Evolutionary conservation across 345 rosid species (phyloP), one percentile per base, ranked within the genome.

Genomic region (Orychophragmus violaceus): DNA sequence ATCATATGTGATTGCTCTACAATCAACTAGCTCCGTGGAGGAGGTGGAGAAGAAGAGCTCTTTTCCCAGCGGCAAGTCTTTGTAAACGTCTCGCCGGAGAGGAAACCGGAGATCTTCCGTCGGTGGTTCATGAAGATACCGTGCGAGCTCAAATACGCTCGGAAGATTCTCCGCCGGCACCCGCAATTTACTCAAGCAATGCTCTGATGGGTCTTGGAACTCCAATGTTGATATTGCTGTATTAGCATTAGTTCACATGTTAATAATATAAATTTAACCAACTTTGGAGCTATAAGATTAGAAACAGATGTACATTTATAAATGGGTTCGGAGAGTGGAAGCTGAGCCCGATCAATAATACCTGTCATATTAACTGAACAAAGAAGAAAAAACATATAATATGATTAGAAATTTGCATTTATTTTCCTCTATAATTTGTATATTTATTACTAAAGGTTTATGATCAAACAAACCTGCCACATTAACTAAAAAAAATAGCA

Each of bases 111-210:
- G 83, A 59, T 84, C 85, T 71, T 87, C 96, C 0, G 97, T 93
- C 1, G 96, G 97, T 4, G 97, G 96, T 64, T 94, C 95, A 76
- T 83, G 97, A 11, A 94, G 48, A 68, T 85, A 89, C 82, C 96
- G 84, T 3, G 97, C 76, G n/a, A 94, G 95, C 56, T 94, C 99
- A 53, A 84, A 77, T 54, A 90, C 68, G 71, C 64, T 83, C 0
- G 97, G 97, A 32, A 88, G 83, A 17, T 83, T 58, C 9, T 74
- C 66, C 0, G 95, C 87, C 1, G 95, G 84, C 27, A 80, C 78
- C 18, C 86, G 77, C 44, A 94, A 78, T 56, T 91, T 84, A 4
- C 86, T 83, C 30, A 88, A 25, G 81, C 51, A 90, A 79, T 85
- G 80, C 27, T 94, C 97, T 0, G 89, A 84, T 69, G 97, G 97